A percentile compares a stretch with the other conserved stretches of the same genome.
These are phyloP conservation scores for Micractinium sp. DNA, from an alignment of 139 green algal genomes.

Conservation along the genomic window DNA sequence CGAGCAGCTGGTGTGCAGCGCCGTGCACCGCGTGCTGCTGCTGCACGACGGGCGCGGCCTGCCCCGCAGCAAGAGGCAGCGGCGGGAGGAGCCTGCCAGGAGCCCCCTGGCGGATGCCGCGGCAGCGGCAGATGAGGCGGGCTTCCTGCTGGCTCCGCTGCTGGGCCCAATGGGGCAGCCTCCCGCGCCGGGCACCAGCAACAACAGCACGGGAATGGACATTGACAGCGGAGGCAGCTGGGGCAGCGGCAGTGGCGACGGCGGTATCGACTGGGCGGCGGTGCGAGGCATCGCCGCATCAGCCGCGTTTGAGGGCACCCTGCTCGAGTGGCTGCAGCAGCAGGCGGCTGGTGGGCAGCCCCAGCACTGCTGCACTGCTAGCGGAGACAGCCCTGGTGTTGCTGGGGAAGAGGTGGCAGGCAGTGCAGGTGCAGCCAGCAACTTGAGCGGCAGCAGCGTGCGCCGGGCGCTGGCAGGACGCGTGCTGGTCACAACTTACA, in stretches of 20 bases:
- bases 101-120: neutral
- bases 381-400: too few relatives aligned
- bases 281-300: neutral
- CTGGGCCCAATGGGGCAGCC: neutral
- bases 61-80: neutral
- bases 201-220: neutral
- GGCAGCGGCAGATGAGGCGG: neutral
- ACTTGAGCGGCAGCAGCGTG: neutral
- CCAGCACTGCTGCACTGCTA: too few relatives aligned
- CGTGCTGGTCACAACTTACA: constrained; percentile 40
- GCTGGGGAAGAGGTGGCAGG: too few relatives aligned
- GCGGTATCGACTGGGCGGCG: constrained; percentile 1
- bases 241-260: neutral
- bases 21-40: constrained; percentile 23
- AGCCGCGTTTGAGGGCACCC: constrained; percentile 1
- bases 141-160: constrained; percentile 29
- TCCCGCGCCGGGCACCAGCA: neutral
- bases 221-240: neutral
- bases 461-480: neutral
- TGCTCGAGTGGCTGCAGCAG: constrained; percentile 7
- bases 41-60: constrained; percentile 23
- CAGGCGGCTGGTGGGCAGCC: neutral
- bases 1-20: neutral
- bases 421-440: too few relatives aligned
- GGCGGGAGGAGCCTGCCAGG: neutral